Percentiles rank a stretch among this genome's conserved stretches.
Evolutionary conservation across 345 rosid genomes (phyloP).

Genomic region (Eucalyptus pauciflora): DNA sequence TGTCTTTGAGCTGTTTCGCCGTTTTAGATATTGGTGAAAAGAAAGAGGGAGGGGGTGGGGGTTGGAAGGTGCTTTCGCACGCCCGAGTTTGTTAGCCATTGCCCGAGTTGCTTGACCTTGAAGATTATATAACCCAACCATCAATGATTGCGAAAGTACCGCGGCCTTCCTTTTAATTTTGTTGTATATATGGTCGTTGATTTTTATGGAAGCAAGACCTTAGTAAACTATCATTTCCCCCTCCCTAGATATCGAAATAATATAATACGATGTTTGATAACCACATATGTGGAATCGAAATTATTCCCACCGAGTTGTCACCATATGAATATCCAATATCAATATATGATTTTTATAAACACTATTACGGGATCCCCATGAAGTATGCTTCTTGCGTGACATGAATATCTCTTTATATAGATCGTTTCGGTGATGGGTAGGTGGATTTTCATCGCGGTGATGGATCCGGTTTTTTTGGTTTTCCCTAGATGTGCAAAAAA

Average conservation of each 20-base stretch:
- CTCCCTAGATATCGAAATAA: not conserved
- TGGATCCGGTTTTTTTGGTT: not conserved
- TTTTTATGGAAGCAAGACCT: not conserved
- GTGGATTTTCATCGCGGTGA: not conserved
- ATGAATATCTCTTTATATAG: not conserved
- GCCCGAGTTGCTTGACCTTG: not conserved
- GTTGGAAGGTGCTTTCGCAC: not conserved
- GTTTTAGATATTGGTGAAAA: not conserved
- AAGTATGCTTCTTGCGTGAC: not conserved
- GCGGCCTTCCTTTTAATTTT: not conserved
- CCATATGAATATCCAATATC: not conserved
- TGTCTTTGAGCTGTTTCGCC: not conserved
- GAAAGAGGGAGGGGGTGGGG: not conserved
- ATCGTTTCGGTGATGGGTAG: not conserved
- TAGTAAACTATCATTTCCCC: not conserved
- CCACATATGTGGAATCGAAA: not conserved
- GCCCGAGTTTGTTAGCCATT: not conserved
- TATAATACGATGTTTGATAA: not conserved
- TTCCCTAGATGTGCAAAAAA: not conserved
- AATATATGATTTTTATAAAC: not conserved
- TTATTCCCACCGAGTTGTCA: not conserved
- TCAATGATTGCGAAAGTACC: not conserved
- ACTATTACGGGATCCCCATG: not conserved
- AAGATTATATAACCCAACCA: not conserved
- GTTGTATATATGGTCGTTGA: not conserved